A percentile compares a stretch with the other conserved stretches of the same genome.
Evolutionary conservation across 1,284 basidiomycete species (phyloP).

Genomic region (Cutaneotrichosporon curvatum): DNA sequence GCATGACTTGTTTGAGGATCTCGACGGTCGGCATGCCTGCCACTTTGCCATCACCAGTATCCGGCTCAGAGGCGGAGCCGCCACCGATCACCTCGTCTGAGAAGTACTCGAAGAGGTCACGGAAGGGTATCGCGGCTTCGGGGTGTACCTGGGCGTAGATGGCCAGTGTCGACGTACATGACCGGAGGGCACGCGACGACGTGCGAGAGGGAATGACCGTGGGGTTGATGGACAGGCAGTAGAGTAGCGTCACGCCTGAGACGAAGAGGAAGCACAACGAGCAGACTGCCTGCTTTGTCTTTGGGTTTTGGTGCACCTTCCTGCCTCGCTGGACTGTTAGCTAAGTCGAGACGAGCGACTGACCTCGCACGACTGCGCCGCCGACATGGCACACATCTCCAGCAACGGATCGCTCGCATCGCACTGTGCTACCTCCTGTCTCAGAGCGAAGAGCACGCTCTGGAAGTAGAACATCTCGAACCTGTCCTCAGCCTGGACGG

Average conservation of each 20-base stretch:
- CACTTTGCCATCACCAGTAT: background rate
- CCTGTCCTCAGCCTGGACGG: constrained; percentile 13
- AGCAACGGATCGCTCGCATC: constrained; percentile 12
- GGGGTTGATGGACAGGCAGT: constrained; percentile 12
- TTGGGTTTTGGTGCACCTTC: constrained; percentile 14
- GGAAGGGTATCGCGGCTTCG: constrained; percentile 13
- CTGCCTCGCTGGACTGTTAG: constrained; percentile 8
- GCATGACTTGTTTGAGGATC: background rate
- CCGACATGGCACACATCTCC: constrained; percentile 17
- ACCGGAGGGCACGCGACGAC: constrained; percentile 15
- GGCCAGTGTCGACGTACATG: constrained; percentile 19
- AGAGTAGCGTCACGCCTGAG: constrained; percentile 18
- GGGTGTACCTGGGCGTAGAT: constrained; percentile 18
- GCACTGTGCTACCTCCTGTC: constrained; percentile 11
- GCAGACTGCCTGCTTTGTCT: constrained; percentile 11
- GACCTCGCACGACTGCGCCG: constrained; percentile 21
- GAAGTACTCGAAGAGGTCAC: constrained; percentile 18
- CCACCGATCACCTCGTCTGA: constrained; percentile 13
- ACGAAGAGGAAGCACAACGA: constrained; percentile 15
- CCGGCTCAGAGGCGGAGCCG: too few relatives aligned
- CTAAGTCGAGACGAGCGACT: background rate
- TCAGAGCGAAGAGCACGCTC: constrained; percentile 12
- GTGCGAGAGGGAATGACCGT: background rate
- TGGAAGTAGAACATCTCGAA: constrained; percentile 18
- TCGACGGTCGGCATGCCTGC: background rate